Base-by-base conservation (phyloP, 176 grass and related monocot species). In the Paspalum notatum region DNA sequence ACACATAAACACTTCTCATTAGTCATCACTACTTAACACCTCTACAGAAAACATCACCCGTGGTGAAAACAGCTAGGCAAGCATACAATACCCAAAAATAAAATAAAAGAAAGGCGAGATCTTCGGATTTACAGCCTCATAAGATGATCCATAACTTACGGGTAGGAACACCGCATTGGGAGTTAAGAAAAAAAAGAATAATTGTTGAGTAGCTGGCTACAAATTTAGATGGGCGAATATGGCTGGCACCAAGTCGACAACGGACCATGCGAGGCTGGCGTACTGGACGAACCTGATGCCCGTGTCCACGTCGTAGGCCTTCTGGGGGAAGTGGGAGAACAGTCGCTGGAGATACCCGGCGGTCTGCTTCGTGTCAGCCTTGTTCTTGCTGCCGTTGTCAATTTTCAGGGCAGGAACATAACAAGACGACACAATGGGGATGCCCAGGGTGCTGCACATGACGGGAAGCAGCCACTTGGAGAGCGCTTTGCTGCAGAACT, bases 221-320 rank as follows among this genome's bases (percentile, higher is more conserved):
- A 99, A 77, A 67, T 87, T 88, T 15, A 99, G 16, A 82, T 86
- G 83, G 4, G 72, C 56, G 87, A 93, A 99, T 25, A 99, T 78
- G 37, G 93, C 81, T 4, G 97, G 97, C 42, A 88, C 97, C 84
- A 99, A 51, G 70, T 99, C 97, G 12, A 95, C 97, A 45, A 99
- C 93, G 4, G 97, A 91, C 97, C 97, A 99, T 2, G 93, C 93
- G 8, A 99, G 93, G 38, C 97, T 87, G 0, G 93, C 86, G 40
- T 99, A 99, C 77, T 99, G 97, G 11, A 96, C 68, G 41, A 99
- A 99, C 84, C 97, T 82, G 65, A 99, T 99, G 51, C 97, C 97
- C 0, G 97, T 99, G 63, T 99, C 97, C 10, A 99, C 93, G 14
- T 99, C 93, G 12, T 95, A 99, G 0, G 85, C 88, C 80, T 99